Base-by-base conservation (phyloP, 2,329 filamentous ascomycete genomes). In the Epichloe amarillans region DNA sequence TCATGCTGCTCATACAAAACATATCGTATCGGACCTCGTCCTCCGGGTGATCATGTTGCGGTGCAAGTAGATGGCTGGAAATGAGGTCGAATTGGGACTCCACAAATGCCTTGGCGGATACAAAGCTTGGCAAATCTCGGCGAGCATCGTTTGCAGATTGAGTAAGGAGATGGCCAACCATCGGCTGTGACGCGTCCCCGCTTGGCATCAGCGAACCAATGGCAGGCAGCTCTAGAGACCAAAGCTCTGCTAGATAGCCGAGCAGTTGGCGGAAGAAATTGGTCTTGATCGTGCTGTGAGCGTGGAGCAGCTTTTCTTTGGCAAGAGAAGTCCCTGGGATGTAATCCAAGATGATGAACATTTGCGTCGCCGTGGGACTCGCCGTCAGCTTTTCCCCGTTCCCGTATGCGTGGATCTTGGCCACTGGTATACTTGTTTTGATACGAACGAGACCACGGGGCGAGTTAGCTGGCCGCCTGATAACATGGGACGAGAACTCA, bases 341-440 rank as follows among this genome's bases (percentile, higher is more conserved):
- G 40, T 42, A 49, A 43, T 49, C 47, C 37, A 49, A 1, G 10
- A 49, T 37, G 3, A 49, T 21, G 17, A 49, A 49, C 38, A 49
- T 49, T 49, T 49, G 47, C 38, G 40, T 42, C 17, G 47, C 26
- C 6, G 40, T 42, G 38, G 47, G 38, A 35, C 33, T 49, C 15
- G 47, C 47, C 38, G 40, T 49, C 43, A 52, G 45, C 37, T 26
- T 35, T 14, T 45, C 53, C 39, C 50, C 50, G 15, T 52, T 53
- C 4, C 61, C 60, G 40, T 55, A 60, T 15, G 53, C 56, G 26
- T 54, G 52, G 10, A 37, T 53, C 15, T 49, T 49, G 36, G 60
- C 55, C 14, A 63, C 52, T 10, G 57, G 59, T 40, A 62, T 60
- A 7, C 17, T 49, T 1, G 59, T 62, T 6, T 55, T 53, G 15